These are phyloP conservation scores for Rhizopogon salebrosus DNA, from an alignment of 768 basidiomycete species.

Conservation along the genomic window DNA sequence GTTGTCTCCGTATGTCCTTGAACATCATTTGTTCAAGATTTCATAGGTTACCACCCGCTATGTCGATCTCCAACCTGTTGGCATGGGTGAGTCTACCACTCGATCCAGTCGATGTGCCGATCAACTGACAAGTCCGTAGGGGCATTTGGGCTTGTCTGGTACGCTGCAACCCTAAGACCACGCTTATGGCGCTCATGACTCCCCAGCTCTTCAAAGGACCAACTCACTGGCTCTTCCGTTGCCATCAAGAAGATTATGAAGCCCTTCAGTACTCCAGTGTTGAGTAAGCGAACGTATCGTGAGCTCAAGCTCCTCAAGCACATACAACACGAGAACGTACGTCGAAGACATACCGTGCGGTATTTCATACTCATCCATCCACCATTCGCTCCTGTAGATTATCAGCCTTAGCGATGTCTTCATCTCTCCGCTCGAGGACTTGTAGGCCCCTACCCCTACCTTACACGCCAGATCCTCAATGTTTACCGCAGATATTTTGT, in stretches of 20 bases:
- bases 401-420: constrained; percentile 99
- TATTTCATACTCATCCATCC: background rate
- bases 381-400: constrained; percentile 49
- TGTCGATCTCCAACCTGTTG: constrained; percentile 98
- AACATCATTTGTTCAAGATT: constrained; percentile 14
- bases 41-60: constrained; percentile 92
- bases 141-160: constrained; percentile 99
- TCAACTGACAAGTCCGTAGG: constrained; percentile 40
- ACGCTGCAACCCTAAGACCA: constrained; percentile 16
- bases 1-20: constrained; percentile 10
- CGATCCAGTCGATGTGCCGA: constrained; percentile 3
- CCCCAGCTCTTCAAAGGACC: constrained; percentile 85
- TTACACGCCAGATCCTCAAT: background rate
- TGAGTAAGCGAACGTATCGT: constrained; percentile 95
- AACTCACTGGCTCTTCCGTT: constrained; percentile 87
- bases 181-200: constrained; percentile 8
- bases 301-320: constrained; percentile 98
- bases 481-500: constrained; percentile 81
- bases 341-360: constrained; percentile 21
- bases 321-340: constrained; percentile 95
- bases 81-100: constrained; percentile 74
- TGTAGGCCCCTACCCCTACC: constrained; percentile 47
- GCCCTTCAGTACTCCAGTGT: constrained; percentile 97
- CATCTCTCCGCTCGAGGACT: constrained; percentile 98
- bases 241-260: constrained; percentile 99